These are phyloP conservation scores for Cucumis melo DNA, from an alignment of 306 rosid species.

Conservation along the genomic window DNA sequence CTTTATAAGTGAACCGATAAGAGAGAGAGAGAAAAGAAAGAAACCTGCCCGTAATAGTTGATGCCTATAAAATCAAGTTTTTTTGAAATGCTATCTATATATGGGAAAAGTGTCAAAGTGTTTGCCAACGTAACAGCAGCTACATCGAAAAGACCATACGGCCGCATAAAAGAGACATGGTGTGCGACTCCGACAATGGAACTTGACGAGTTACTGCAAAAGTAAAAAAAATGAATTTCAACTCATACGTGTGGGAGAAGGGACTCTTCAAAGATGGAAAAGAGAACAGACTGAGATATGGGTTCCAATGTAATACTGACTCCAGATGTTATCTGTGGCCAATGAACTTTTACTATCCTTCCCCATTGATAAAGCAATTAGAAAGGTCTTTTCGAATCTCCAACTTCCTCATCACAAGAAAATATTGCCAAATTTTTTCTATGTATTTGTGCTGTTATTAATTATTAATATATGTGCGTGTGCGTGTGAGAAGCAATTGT, in stretches of 20 bases:
- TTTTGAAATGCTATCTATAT: conserved; percentile 58
- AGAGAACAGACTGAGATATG: not conserved
- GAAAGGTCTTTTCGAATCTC: not conserved
- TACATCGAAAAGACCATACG: conserved; percentile 77
- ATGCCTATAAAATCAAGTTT: conserved; percentile 85
- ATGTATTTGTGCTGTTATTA: not conserved
- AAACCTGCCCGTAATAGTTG: conserved; percentile 94
- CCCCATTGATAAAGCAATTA: not conserved
- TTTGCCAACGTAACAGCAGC: conserved; percentile 71
- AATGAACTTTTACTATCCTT: not conserved
- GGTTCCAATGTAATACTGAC: not conserved
- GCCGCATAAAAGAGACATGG: conserved; percentile 93
- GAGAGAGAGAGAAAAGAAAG: conserved; percentile 8
- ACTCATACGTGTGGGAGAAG: too few relatives aligned
- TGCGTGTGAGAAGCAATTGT: not conserved
- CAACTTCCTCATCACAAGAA: not conserved
- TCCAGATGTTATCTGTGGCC: not conserved
- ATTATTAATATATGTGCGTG: too few relatives aligned
- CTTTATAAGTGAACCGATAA: conserved; percentile 4
- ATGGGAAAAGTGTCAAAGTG: conserved; percentile 70
- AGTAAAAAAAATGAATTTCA: not conserved
- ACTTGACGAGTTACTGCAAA: conserved; percentile 34
- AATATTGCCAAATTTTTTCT: not conserved
- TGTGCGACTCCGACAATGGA: conserved; percentile 72
- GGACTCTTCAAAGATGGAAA: not conserved